These are phyloP conservation scores for Colletotrichum australisinense DNA, from an alignment of 2,329 filamentous ascomycete species.

Conservation along the genomic window DNA sequence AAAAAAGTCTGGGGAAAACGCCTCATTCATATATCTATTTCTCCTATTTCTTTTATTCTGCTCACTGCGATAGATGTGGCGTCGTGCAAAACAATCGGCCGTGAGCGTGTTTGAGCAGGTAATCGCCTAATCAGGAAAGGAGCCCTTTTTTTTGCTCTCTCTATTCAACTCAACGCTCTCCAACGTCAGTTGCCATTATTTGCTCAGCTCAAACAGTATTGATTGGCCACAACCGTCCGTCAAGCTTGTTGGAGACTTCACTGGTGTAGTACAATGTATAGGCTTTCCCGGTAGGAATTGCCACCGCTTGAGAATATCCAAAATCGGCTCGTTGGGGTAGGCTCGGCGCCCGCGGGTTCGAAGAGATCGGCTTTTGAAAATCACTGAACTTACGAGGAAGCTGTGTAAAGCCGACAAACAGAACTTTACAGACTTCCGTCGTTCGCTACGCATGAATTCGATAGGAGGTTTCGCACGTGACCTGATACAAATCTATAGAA, in stretches of 20 bases:
- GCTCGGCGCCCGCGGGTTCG: background rate
- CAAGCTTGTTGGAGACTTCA: background rate
- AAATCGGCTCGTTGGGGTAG: slow-evolving; percentile 1
- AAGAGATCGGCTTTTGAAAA: background rate
- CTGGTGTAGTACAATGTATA: background rate
- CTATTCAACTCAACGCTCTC: background rate
- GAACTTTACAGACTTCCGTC: background rate
- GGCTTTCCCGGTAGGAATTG: background rate
- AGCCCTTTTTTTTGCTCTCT: background rate
- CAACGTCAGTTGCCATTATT: slow-evolving; percentile 1
- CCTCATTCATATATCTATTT: background rate
- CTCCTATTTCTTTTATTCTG: background rate
- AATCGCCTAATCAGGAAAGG: slow-evolving; percentile 26
- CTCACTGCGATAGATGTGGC: background rate
- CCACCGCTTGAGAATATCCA: background rate
- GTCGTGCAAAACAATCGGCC: background rate
- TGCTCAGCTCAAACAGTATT: slow-evolving; percentile 14
- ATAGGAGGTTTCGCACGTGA: background rate
- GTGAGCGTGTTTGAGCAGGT: slow-evolving; percentile 35
- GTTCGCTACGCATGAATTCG: background rate
- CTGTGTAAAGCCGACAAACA: background rate
- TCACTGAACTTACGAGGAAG: background rate
- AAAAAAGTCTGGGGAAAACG: background rate
- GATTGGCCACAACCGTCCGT: background rate
- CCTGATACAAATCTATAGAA: background rate